Conservation (phyloP, 1,284 basidiomycete genomes). For the Pholiota adiposa region DNA sequence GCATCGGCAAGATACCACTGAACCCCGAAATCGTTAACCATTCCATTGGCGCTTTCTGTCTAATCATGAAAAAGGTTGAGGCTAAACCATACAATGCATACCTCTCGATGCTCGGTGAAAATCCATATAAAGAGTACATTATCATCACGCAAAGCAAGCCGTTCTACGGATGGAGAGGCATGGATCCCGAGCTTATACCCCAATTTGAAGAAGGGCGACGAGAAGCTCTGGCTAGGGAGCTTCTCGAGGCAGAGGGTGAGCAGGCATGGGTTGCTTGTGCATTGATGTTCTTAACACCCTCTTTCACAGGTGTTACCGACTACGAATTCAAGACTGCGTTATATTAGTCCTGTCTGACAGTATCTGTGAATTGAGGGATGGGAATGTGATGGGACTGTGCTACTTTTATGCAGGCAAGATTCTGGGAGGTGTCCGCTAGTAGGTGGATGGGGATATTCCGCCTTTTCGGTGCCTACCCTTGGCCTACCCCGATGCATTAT, state of each 20-base stretch:
- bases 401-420: too few species aligned
- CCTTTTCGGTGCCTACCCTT: too few species aligned
- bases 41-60: not conserved
- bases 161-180: slow-evolving; percentile 12
- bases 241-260: slow-evolving; percentile 7
- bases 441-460: too few species aligned
- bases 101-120: not conserved
- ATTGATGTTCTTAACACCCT: not conserved
- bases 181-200: slow-evolving; percentile 15
- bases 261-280: not conserved
- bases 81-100: not conserved
- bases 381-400: too few species aligned
- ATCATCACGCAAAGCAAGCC: slow-evolving; percentile 8
- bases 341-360: not conserved
- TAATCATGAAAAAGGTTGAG: not conserved
- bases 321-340: slow-evolving; percentile 5
- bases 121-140: slow-evolving; percentile 1
- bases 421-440: too few species aligned
- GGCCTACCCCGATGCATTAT: too few species aligned
- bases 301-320: slow-evolving; percentile 1
- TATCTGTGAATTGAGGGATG: too few species aligned
- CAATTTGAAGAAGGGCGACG: slow-evolving; percentile 11
- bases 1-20: not conserved
- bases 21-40: not conserved
- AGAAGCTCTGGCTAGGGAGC: slow-evolving; percentile 9